These are phyloP conservation scores for Hypoxylon sp. DNA, from an alignment of 2,329 filamentous ascomycete species.

Conservation along the genomic window DNA sequence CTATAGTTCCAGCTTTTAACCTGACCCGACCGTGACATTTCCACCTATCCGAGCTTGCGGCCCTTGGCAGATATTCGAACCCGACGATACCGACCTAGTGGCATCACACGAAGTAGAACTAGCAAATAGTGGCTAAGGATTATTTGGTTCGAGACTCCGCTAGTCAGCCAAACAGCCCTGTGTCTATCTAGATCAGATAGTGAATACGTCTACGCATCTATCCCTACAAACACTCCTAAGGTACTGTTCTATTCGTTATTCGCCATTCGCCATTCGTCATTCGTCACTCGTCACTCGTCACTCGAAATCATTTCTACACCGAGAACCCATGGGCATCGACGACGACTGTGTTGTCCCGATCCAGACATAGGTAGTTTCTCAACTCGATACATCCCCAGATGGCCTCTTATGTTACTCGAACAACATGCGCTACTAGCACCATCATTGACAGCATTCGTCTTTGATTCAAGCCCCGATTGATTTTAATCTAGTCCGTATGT, in stretches of 20 bases:
- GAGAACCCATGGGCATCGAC: too few relatives aligned
- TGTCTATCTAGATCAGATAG: too few relatives aligned
- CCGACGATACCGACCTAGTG: constrained; percentile 18
- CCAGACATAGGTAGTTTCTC: neutral
- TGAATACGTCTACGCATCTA: constrained; percentile 15
- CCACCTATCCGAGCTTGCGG: too few relatives aligned
- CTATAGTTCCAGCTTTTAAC: neutral
- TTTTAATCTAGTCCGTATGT: constrained; percentile 1
- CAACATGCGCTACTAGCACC: constrained; percentile 22
- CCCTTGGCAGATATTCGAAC: constrained; percentile 9
- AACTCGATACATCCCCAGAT: constrained; percentile 14
- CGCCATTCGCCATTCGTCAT: neutral
- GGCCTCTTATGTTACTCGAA: constrained; percentile 21
- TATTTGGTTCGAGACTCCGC: constrained; percentile 8
- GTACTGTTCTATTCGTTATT: neutral
- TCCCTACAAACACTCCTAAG: constrained; percentile 18
- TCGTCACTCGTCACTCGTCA: neutral
- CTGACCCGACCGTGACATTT: constrained; percentile 7
- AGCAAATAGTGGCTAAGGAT: constrained; percentile 7
- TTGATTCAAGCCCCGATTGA: constrained; percentile 6
- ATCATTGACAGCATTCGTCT: constrained; percentile 8
- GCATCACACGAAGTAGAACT: constrained; percentile 10
- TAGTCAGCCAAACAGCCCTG: constrained; percentile 3
- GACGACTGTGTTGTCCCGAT: too few relatives aligned
- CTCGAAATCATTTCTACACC: constrained; percentile 6